Evolutionary conservation across 768 basidiomycete species (phyloP).

Genomic region (Hemileccinum impolitum): DNA sequence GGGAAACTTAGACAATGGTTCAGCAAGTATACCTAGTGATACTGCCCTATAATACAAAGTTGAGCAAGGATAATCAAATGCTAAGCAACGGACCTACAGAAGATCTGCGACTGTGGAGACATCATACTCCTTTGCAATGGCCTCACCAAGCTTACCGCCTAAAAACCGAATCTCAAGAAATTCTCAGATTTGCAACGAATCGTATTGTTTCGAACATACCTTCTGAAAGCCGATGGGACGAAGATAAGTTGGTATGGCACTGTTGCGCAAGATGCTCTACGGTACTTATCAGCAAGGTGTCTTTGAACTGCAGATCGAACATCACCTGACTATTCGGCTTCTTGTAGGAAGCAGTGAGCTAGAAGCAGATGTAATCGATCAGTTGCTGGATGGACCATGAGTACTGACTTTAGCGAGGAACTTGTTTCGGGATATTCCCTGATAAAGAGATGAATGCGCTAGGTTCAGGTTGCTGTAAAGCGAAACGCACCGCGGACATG

Average conservation of each 20-base stretch:
- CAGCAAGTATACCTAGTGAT: conserved; percentile 45
- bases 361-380: conserved; percentile 1
- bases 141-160: conserved; percentile 90
- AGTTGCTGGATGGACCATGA: neutral
- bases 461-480: neutral
- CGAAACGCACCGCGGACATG: conserved; percentile 75
- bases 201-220: conserved; percentile 34
- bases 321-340: conserved; percentile 84
- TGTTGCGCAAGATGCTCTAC: conserved; percentile 81
- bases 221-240: conserved; percentile 86
- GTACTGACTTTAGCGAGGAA: conserved; percentile 82
- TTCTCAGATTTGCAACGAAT: conserved; percentile 1
- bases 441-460: neutral
- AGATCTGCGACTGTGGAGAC: conserved; percentile 89
- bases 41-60: conserved; percentile 42
- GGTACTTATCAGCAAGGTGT: conserved; percentile 1
- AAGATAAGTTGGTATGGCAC: conserved; percentile 82
- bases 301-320: neutral
- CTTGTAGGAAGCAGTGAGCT: conserved; percentile 89
- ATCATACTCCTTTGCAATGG: conserved; percentile 84
- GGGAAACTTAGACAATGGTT: neutral
- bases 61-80: conserved; percentile 1
- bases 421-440: conserved; percentile 93
- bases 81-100: conserved; percentile 50
- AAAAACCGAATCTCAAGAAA: conserved; percentile 77